Percentiles rank a stretch among this genome's conserved stretches.
Conservation (phyloP, 2,329 filamentous ascomycete genomes). For the Pleochaeta shiraiana region DNA sequence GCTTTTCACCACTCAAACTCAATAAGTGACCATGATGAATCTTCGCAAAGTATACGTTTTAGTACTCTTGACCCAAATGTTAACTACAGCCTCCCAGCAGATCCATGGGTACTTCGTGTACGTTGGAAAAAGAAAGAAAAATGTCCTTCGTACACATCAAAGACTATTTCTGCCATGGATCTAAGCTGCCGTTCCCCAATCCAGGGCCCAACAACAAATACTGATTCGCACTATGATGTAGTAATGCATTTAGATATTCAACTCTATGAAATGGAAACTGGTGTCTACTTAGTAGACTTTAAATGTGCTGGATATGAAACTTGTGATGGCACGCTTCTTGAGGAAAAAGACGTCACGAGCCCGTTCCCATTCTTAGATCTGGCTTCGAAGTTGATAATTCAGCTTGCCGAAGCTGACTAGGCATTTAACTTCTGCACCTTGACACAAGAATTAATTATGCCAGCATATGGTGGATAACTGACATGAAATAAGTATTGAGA, state of each 20-base stretch:
- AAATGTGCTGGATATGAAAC: conserved; percentile 95
- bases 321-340: conserved; percentile 46
- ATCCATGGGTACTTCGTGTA: conserved; percentile 86
- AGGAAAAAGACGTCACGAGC: conserved; percentile 88
- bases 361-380: conserved; percentile 94
- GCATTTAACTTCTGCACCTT: no score
- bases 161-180: conserved; percentile 26
- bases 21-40: conserved; percentile 16
- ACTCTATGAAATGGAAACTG: conserved; percentile 79
- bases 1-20: conserved; percentile 20
- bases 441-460: no score
- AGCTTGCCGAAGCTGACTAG: conserved; percentile 58
- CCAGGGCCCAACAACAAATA: conserved; percentile 8
- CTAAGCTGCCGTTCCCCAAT: conserved; percentile 20
- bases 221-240: conserved; percentile 24
- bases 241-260: conserved; percentile 93
- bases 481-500: not conserved
- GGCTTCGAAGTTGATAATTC: conserved; percentile 78
- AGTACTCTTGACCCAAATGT: conserved; percentile 27
- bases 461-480: not conserved
- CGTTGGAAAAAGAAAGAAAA: conserved; percentile 70
- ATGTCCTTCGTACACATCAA: conserved; percentile 30
- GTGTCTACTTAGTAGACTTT: conserved; percentile 93
- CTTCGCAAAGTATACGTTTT: conserved; percentile 15
- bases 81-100: conserved; percentile 70